Evolutionary conservation across 2,329 filamentous ascomycete species (phyloP).

Genomic region (Talaromyces sp.): DNA sequence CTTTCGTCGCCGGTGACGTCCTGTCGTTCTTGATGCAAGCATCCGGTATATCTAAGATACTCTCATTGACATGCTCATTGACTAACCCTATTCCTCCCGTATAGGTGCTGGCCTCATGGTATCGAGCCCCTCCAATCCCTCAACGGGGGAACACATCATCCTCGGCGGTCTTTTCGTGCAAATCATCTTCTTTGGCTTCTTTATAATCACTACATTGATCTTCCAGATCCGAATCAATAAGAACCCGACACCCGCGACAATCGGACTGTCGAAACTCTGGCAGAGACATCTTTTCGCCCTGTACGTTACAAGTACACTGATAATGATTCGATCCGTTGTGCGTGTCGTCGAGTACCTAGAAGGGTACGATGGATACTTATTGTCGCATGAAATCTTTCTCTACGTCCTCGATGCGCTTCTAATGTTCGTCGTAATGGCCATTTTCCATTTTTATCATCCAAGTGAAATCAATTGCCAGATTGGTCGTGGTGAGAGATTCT

Average conservation of each 20-base stretch:
- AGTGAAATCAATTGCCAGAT: constrained; percentile 15
- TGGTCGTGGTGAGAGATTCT: background rate
- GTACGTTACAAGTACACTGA: constrained; percentile 21
- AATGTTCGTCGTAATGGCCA: constrained; percentile 20
- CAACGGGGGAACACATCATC: constrained; percentile 27
- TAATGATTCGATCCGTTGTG: constrained; percentile 24
- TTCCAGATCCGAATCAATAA: constrained; percentile 30
- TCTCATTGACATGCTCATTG: background rate
- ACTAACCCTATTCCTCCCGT: background rate
- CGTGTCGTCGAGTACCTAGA: constrained; percentile 24
- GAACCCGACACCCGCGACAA: constrained; percentile 28
- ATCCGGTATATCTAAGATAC: constrained; percentile 18
- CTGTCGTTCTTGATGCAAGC: constrained; percentile 34
- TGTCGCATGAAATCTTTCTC: constrained; percentile 23
- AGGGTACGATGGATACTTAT: constrained; percentile 22
- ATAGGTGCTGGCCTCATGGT: constrained; percentile 12
- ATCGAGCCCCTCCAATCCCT: background rate
- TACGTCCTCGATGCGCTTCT: constrained; percentile 25
- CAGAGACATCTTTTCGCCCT: constrained; percentile 34
- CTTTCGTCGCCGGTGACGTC: constrained; percentile 33
- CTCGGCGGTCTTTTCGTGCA: constrained; percentile 33
- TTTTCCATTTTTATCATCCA: constrained; percentile 3
- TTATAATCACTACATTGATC: constrained; percentile 25
- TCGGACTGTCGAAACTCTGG: constrained; percentile 30
- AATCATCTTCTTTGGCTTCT: constrained; percentile 31